phyloP scores from a whole-genome alignment of 2,329 filamentous ascomycete genomes.

The Aspergillus chevalieri region DNA sequence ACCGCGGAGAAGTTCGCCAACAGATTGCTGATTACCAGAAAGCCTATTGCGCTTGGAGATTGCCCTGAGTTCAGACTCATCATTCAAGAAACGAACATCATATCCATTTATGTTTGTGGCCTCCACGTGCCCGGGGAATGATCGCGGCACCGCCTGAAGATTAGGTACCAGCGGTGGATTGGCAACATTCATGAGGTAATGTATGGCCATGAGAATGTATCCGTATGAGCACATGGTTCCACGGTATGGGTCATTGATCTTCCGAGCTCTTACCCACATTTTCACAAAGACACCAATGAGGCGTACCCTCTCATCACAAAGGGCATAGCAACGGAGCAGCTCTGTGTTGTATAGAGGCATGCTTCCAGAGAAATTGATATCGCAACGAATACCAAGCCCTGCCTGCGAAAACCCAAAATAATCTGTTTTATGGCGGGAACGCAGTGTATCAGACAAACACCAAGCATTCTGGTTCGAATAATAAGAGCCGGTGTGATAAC shows the following conservation, averaged over 20 bases:
- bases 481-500: background rate
- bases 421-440: conserved; percentile 29
- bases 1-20: conserved; percentile 67
- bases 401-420: conserved; percentile 70
- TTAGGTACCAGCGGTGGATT: conserved; percentile 79
- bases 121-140: conserved; percentile 29
- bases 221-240: conserved; percentile 86
- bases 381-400: conserved; percentile 76
- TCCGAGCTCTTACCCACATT: conserved; percentile 78
- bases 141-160: conserved; percentile 41
- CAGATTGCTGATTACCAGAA: conserved; percentile 61
- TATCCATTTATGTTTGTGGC: conserved; percentile 53
- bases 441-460: background rate
- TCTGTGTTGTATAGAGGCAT: conserved; percentile 78
- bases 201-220: conserved; percentile 85
- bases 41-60: conserved; percentile 55
- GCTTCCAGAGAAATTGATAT: conserved; percentile 81
- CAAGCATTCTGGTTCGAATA: too few relatives aligned
- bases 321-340: conserved; percentile 75
- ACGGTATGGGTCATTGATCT: conserved; percentile 79
- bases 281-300: conserved; percentile 82
- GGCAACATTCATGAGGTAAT: conserved; percentile 79
- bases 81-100: conserved; percentile 70
- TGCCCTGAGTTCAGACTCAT: conserved; percentile 62
- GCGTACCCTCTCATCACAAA: conserved; percentile 69